Evolutionary conservation across 176 grass and related monocot genomes (phyloP).

Genomic region (Hyparrhenia diplandra): DNA sequence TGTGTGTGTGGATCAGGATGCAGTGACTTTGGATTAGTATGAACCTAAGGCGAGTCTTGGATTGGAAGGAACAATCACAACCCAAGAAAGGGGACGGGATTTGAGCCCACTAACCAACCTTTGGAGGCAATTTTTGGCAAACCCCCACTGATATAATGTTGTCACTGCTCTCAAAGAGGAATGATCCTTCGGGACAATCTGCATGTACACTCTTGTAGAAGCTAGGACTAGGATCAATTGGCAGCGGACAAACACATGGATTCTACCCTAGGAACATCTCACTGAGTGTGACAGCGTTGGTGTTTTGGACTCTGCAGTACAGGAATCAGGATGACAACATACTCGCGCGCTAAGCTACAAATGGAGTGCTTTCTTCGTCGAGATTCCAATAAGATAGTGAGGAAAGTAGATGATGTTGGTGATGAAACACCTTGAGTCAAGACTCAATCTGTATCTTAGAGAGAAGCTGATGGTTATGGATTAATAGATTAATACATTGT

Average conservation of each 20-base stretch:
- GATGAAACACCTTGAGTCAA: too few relatives aligned
- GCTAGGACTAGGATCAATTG: too few relatives aligned
- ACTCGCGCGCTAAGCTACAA: too few relatives aligned
- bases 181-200: neutral
- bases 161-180: slow-evolving; percentile 1
- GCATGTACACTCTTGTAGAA: neutral
- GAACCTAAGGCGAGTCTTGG: slow-evolving; percentile 15
- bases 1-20: slow-evolving; percentile 18
- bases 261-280: too few relatives aligned
- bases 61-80: slow-evolving; percentile 4
- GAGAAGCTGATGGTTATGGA: neutral
- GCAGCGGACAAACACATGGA: too few relatives aligned
- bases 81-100: neutral
- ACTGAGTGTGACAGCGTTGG: too few relatives aligned
- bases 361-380: too few relatives aligned
- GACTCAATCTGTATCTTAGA: neutral
- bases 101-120: slow-evolving; percentile 18
- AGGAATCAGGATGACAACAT: too few relatives aligned
- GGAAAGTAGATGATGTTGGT: too few relatives aligned
- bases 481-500: slow-evolving; percentile 13
- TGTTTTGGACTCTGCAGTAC: too few relatives aligned
- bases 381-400: too few relatives aligned
- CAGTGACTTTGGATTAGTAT: slow-evolving; percentile 2
- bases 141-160: neutral
- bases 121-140: slow-evolving; percentile 23